Conservation (phyloP, 2,329 filamentous ascomycete species). For the Curvularia sp. region DNA sequence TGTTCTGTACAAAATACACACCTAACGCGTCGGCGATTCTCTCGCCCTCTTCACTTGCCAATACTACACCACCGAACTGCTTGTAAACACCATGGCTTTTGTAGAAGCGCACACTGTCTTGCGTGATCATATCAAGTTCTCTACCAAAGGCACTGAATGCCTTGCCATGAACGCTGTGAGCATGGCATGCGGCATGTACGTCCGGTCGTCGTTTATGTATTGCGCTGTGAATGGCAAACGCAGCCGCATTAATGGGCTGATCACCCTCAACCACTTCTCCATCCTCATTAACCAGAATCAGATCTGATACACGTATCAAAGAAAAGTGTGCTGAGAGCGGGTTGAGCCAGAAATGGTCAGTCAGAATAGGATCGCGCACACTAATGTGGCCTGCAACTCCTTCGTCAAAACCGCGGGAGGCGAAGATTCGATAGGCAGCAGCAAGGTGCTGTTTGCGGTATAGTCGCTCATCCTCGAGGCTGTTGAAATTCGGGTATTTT, state of each 20-base stretch:
- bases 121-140: conserved; percentile 57
- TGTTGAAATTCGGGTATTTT: conserved; percentile 52
- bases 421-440: conserved; percentile 53
- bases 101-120: conserved; percentile 55
- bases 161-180: conserved; percentile 57
- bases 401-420: conserved; percentile 50
- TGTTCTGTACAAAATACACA: background rate
- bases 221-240: conserved; percentile 57
- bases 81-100: conserved; percentile 52
- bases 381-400: conserved; percentile 57
- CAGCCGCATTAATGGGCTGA: conserved; percentile 55
- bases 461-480: conserved; percentile 51
- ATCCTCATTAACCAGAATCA: conserved; percentile 55
- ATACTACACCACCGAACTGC: conserved; percentile 53
- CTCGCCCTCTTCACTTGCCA: conserved; percentile 54
- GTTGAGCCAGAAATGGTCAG: conserved; percentile 52
- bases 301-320: conserved; percentile 51
- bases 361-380: conserved; percentile 47
- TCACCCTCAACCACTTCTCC: conserved; percentile 52
- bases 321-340: conserved; percentile 56
- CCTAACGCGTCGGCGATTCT: conserved; percentile 52
- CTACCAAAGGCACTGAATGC: conserved; percentile 57
- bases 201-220: conserved; percentile 49
- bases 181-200: conserved; percentile 54
- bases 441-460: conserved; percentile 57